Base-by-base conservation (phyloP, 176 grass and related monocot genomes). In the Thalia dealbata region DNA sequence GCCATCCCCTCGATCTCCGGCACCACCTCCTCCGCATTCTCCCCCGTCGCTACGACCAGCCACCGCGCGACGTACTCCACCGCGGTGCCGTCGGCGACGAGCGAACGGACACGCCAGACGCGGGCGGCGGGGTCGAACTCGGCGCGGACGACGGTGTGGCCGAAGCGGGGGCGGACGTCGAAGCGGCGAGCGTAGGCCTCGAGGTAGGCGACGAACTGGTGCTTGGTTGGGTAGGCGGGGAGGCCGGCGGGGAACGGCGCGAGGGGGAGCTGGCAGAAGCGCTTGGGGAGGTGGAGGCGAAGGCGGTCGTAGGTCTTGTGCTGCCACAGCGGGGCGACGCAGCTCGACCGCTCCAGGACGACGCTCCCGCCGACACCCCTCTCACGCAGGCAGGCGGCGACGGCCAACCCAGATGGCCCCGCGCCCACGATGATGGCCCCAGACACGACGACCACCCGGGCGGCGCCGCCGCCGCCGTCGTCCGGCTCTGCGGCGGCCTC, bases 241-340 rank as follows among this genome's bases (percentile, higher is more conserved):
- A 91, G 91, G 72, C 79, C 27, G 1, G 73, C 60, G 48, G 95
- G 95, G 75, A 99, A 91, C 67, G 95, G 85, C 81, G 91, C 79
- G 38, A 95, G 85, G 24, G 95, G 95, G 72, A 99, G 95, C 84
- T 99, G 87, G 83, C 95, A 99, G 78, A 88, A 99, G 64, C 84
- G 84, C 85, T 88, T 89, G 16, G 95, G 95, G 69, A 99, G 90
- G 82, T 99, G 95, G 64, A 99, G 90, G 58, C 87, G 90, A 51
- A 99, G 95, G 64, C 95, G 88, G 55, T 99, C 87, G 43, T 99
- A 99, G 44, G 87, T 99, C 75, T 79, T 93, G 61, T 77, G 85
- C 67, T 95, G 87, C 95, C 95, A 99, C 14, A 99, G 83, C 0
- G 95, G 86, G 61, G 95, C 95, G 81, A 99, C 86, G 85, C 87